Evolutionary conservation across 2,329 filamentous ascomycete genomes (phyloP).

Genomic region (Paradendryphiella salina): DNA sequence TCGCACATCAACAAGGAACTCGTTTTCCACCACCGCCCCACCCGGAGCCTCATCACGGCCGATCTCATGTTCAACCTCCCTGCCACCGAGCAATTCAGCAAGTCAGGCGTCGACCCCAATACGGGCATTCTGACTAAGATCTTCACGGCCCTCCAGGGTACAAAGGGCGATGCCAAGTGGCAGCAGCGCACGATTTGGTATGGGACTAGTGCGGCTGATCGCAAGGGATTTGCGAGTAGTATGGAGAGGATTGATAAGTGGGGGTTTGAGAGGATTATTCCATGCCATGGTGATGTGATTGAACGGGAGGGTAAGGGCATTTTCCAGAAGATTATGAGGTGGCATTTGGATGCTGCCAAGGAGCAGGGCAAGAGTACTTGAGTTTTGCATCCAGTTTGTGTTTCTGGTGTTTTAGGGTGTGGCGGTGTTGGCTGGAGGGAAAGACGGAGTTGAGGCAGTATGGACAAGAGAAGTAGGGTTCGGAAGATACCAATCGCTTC

Average conservation of each 20-base stretch:
- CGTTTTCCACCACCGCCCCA: conserved; percentile 81
- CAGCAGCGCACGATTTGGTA: conserved; percentile 87
- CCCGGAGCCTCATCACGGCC: conserved; percentile 79
- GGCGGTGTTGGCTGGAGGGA: background rate
- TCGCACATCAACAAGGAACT: conserved; percentile 83
- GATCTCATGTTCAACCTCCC: conserved; percentile 93
- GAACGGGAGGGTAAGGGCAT: conserved; percentile 73
- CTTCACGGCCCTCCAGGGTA: conserved; percentile 61
- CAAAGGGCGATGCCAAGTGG: conserved; percentile 63
- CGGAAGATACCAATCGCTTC: conserved; percentile 1
- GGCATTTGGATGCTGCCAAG: conserved; percentile 65
- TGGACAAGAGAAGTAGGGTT: background rate
- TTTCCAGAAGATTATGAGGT: conserved; percentile 77
- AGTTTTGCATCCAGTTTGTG: background rate
- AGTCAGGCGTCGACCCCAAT: conserved; percentile 57
- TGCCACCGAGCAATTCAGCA: conserved; percentile 75
- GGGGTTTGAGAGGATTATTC: conserved; percentile 84
- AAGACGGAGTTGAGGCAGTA: background rate
- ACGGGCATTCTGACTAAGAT: conserved; percentile 64
- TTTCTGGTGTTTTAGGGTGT: background rate
- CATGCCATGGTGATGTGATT: conserved; percentile 91
- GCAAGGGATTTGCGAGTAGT: conserved; percentile 70
- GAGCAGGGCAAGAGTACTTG: conserved; percentile 2
- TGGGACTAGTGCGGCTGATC: conserved; percentile 62
- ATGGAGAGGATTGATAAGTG: conserved; percentile 71